Evolutionary conservation across 176 grass and related monocot species (phyloP), one percentile per base, ranked within the genome.

Genomic region (Hsuehochloa calcarea): DNA sequence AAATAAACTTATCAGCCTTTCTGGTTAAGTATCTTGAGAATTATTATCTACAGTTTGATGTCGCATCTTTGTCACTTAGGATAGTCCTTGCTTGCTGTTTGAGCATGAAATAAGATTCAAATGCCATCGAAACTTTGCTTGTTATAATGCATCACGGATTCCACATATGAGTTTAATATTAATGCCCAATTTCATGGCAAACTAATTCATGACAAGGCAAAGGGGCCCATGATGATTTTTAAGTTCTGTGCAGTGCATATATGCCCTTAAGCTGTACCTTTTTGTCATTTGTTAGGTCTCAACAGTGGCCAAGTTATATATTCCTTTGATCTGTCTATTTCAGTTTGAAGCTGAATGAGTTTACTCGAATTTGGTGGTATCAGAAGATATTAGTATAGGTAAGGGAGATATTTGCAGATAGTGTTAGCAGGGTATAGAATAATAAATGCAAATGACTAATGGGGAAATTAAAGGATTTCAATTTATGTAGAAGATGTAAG

Each of bases 221-320:
- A 74, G 52, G 6, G 6, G 37, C 35, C 68, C 37, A 40, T 6
- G 16, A 15, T 10, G 25, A 39, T 46, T 58, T 7, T 66, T 44
- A 47, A 75, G 46, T 80, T 73, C 17, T 69, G 5, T 62, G 3
- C 22, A 64, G 15, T 46, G 16, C 22, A 19, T 84, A 52, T 81
- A 39, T 74, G 22, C 45, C 46, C 56, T 70, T 61, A 51, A 61
- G 38, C 37, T 50, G 75, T 3, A 11, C 38, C 17, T 23, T 25
- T 49, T 16, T 65, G 13, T 85, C 51, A 70, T 70, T 70, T 44
- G 9, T 2, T 90, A 77, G 52, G 44, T 77, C 40, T 26, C 44
- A 41, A 34, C 12, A 22, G 0, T 55, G 12, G 16, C 34, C 34
- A 45, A 78, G 2, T 52, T 77, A 11, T 70, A 74, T 74, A 41